A percentile compares a stretch with the other conserved stretches of the same genome.
Conservation (phyloP, 306 rosid species). For the Cicer arietinum region DNA sequence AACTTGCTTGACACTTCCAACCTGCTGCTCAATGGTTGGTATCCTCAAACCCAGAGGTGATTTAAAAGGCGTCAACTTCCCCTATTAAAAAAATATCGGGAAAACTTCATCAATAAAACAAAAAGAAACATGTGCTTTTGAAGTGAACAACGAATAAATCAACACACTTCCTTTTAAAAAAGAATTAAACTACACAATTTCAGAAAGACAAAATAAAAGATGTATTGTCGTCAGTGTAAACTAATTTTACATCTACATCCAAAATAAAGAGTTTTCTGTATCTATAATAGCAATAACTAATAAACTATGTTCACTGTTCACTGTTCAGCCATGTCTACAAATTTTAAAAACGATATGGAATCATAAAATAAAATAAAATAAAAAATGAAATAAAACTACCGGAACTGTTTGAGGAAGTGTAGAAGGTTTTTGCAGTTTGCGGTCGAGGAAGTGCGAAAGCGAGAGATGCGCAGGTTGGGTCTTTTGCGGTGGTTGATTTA, state of each 20-base stretch:
- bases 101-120: neutral
- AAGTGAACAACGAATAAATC: constrained; percentile 32
- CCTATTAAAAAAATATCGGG: constrained; percentile 47
- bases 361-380: too few species aligned
- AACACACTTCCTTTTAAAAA: neutral
- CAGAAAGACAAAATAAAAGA: neutral
- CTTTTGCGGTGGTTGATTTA: constrained; percentile 41
- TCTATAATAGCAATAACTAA: neutral
- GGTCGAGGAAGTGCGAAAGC: constrained; percentile 60
- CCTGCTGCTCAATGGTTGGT: constrained; percentile 29
- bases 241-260: too few species aligned
- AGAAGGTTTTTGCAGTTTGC: constrained; percentile 53
- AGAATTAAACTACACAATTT: neutral
- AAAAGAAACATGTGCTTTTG: neutral
- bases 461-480: constrained; percentile 36
- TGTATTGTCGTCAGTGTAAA: too few species aligned
- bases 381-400: constrained; percentile 48
- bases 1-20: constrained; percentile 45
- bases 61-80: constrained; percentile 72
- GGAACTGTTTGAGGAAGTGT: constrained; percentile 50
- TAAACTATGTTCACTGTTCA: too few species aligned
- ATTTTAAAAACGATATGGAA: neutral
- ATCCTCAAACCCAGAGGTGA: constrained; percentile 57
- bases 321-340: neutral
- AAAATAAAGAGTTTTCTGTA: neutral